phyloP scores from a whole-genome alignment of 225 moss, liverwort and hornwort genomes.

The Pleurozium schreberi region DNA sequence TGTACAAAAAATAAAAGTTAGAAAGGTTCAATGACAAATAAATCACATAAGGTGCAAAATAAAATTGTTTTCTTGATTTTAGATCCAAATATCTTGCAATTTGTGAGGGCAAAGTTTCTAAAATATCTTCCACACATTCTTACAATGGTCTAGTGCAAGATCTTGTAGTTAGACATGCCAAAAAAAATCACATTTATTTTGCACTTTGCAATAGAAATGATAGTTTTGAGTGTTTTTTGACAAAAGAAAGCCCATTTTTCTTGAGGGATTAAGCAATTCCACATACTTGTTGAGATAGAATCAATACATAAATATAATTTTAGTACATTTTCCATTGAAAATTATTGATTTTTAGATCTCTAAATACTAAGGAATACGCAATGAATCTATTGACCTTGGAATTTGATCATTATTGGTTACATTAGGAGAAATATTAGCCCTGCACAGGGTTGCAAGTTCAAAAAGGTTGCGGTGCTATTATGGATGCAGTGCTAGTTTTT shows the following conservation, averaged over 20 bases:
- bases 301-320: neutral
- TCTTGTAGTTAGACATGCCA: rapidly evolving
- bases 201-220: neutral
- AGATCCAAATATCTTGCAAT: neutral
- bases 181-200: neutral
- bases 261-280: too few species aligned
- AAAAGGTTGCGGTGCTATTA: too few species aligned
- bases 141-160: neutral
- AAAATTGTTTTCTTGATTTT: neutral
- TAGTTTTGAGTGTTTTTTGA: neutral
- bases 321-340: neutral
- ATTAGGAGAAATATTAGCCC: too few species aligned
- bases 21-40: neutral
- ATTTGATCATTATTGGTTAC: neutral
- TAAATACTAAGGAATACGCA: too few species aligned
- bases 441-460: too few species aligned
- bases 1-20: neutral
- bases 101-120: rapidly evolving
- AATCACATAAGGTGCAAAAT: neutral
- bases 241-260: rapidly evolving
- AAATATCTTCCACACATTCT: neutral
- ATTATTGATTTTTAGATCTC: too few species aligned
- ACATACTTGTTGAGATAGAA: too few species aligned
- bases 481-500: too few species aligned
- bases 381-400: neutral